These are phyloP conservation scores for Cyberlindnera maclurae DNA, from an alignment of 805 yeast species.

Conservation along the genomic window DNA sequence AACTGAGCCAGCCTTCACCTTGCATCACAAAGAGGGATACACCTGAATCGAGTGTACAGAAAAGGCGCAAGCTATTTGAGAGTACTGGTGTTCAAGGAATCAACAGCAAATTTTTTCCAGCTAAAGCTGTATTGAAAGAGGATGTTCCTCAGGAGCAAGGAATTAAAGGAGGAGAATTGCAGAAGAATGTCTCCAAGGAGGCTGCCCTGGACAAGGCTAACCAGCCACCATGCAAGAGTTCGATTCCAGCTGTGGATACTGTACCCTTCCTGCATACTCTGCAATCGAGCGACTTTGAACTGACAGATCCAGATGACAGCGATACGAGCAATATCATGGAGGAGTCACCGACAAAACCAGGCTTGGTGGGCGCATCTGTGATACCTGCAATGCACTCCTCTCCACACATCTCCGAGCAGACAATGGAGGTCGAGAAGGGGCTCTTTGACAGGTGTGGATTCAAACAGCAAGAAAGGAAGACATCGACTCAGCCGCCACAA, in stretches of 20 bases:
- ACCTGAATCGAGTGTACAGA: neutral
- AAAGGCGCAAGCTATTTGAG: conserved; percentile 1
- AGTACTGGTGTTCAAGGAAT: neutral
- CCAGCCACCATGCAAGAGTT: too few relatives aligned
- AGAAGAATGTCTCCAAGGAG: neutral
- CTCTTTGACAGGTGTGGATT: conserved; percentile 13
- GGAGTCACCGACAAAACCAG: neutral
- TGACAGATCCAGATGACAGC: conserved; percentile 22
- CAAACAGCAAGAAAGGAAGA: neutral
- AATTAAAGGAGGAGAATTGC: neutral
- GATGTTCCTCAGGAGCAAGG: neutral
- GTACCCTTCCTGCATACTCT: neutral
- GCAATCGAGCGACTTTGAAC: conserved; percentile 22
- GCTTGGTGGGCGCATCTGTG: neutral
- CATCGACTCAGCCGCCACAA: too few relatives aligned
- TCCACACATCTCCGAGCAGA: neutral
- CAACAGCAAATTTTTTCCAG: conserved; percentile 1
- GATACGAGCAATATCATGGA: neutral
- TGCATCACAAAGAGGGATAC: neutral
- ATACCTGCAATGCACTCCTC: neutral
- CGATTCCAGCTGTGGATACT: neutral
- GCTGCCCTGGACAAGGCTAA: neutral
- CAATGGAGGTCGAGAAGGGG: conserved; percentile 1
- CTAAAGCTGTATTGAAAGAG: neutral
- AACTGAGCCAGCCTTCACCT: neutral